Evolutionary conservation across 148 eudicot species (phyloP).

Genomic region (Arctostaphylos glauca): DNA sequence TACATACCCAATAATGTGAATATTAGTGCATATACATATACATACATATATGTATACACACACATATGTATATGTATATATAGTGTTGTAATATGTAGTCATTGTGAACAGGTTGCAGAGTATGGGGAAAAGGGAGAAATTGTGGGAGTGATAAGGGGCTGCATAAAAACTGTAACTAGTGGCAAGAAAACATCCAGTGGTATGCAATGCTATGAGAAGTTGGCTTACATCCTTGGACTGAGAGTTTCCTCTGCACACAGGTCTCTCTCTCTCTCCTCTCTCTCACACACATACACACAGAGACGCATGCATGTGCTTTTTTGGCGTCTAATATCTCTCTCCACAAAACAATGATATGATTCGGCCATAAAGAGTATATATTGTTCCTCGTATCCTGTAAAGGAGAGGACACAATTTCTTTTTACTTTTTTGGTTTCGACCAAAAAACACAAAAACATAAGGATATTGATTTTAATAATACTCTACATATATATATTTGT

Average conservation of each 20-base stretch:
- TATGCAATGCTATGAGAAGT: conserved; percentile 45
- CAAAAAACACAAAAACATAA: neutral
- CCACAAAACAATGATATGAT: conserved; percentile 19
- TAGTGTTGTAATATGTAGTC: neutral
- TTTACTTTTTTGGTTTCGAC: neutral
- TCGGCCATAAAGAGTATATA: conserved; percentile 22
- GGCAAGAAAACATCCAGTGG: conserved; percentile 35
- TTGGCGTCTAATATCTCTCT: neutral
- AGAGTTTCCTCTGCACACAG: conserved; percentile 77
- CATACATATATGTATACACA: neutral
- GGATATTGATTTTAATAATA: neutral
- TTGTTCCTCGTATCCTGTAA: conserved; percentile 22
- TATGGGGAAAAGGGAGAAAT: conserved; percentile 43
- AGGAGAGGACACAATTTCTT: conserved; percentile 4
- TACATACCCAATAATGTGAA: neutral
- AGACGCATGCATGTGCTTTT: conserved; percentile 10
- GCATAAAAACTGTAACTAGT: conserved; percentile 58
- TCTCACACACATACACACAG: neutral
- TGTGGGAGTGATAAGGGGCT: conserved; percentile 73
- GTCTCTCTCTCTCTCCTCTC: conserved; percentile 30
- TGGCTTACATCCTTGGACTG: conserved; percentile 78
- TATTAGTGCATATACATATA: neutral
- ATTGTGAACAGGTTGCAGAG: conserved; percentile 56
- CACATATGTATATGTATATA: neutral
- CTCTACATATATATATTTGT: neutral